A percentile compares a stretch with the other conserved stretches of the same genome.
Evolutionary conservation across 78 protist genomes (phyloP).

Genomic region (Anaeramoeba flamelloides): DNA sequence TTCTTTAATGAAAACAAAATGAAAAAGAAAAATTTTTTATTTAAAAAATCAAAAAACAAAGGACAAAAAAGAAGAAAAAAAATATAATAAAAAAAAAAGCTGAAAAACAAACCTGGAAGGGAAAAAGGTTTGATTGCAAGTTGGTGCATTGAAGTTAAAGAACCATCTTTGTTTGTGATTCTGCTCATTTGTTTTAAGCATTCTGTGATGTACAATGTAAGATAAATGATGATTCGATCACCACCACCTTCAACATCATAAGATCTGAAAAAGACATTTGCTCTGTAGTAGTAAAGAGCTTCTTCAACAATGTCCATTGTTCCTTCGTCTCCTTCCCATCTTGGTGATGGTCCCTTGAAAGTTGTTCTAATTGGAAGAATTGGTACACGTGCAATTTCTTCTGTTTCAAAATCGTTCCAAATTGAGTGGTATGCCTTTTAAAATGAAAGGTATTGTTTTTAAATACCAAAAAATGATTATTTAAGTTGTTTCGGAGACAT

Average conservation of each 20-base stretch:
- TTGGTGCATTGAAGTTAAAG: no score
- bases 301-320: conserved; percentile 86
- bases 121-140: no score
- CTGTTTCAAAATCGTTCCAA: no score
- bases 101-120: no score
- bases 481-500: no score
- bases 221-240: conserved; percentile 71
- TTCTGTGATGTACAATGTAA: conserved; percentile 56
- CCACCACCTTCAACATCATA: conserved; percentile 67
- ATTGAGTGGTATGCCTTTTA: no score
- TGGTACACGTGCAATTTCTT: no score
- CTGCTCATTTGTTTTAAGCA: conserved; percentile 38
- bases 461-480: no score
- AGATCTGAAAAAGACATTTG: conserved; percentile 70
- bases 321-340: conserved; percentile 7
- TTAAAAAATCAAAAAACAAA: no score
- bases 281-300: conserved; percentile 55
- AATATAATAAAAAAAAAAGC: not conserved
- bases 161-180: conserved; percentile 23
- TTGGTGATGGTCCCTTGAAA: conserved; percentile 15
- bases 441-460: no score
- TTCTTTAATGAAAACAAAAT: no score
- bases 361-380: conserved; percentile 11
- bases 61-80: not conserved
- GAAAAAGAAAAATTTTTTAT: no score